Percentiles rank a stretch among this genome's conserved stretches.
Evolutionary conservation across 495 filamentous ascomycete species (phyloP).

Genomic region (Daldinia concentrica): DNA sequence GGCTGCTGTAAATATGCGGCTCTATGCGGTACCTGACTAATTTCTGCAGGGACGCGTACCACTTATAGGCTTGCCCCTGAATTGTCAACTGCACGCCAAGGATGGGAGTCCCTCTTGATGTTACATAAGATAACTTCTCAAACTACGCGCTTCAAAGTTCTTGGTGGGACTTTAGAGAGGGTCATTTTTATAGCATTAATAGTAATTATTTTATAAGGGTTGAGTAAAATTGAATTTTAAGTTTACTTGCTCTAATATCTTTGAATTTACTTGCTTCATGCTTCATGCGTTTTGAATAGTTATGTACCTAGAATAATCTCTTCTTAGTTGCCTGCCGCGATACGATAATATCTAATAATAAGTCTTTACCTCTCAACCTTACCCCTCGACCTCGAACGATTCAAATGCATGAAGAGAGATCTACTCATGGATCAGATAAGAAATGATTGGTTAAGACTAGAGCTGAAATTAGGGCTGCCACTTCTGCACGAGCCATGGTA

Average conservation of each 20-base stretch:
- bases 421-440: slow-evolving; percentile 10
- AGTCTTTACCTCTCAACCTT: not conserved
- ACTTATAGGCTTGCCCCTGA: slow-evolving; percentile 24
- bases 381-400: not conserved
- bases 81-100: not conserved
- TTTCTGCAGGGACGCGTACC: slow-evolving; percentile 27
- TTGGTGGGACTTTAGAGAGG: not conserved
- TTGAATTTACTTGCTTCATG: no score
- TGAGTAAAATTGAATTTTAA: no score
- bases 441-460: slow-evolving; percentile 7
- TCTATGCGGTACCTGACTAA: slow-evolving; percentile 10
- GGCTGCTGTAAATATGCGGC: slow-evolving; percentile 12
- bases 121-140: not conserved
- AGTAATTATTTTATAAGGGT: not conserved
- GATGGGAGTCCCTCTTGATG: not conserved
- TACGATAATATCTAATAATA: not conserved
- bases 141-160: not conserved
- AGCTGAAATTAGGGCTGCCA: slow-evolving; percentile 29
- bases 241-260: no score
- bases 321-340: not conserved
- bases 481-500: slow-evolving; percentile 23
- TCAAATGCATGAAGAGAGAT: slow-evolving; percentile 7
- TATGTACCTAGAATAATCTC: not conserved
- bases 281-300: not conserved
- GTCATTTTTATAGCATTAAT: not conserved